Evolutionary conservation across 116 monocot species (phyloP), one percentile per base, ranked within the genome.

Genomic region (Dioscorea cayenensis): DNA sequence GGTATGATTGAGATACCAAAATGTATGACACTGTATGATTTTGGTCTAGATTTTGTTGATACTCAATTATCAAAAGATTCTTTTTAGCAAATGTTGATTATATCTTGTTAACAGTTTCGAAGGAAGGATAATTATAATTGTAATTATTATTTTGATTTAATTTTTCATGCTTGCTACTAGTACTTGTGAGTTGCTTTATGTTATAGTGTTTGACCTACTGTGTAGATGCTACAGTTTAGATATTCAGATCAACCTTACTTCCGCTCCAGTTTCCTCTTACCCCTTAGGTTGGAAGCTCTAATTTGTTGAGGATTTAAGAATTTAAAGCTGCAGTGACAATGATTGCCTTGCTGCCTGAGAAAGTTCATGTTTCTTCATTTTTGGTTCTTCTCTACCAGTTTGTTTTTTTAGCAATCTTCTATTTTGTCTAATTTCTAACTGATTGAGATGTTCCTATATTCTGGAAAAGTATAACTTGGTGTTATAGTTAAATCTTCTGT

Each of bases 1-100:
- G 81, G 88, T 88, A 79, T 62, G 62, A 62, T 59, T 59, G 59
- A 59, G 20, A 11, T 62, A 23, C 21, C 23, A 27, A 6, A 23
- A 62, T 23, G 23, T 62, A 62, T 62, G 3, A 6, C 4, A 23
- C 23, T 62, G 7, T 23, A 23, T 62, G 20, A 22, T 55, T 55
- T 51, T 55, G 17, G 5, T 55, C 5, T 43, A 43, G 43, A 6
- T 43, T 43, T 7, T 43, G 12, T 43, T 43, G 43, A 43, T 43
- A 43, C 7, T 43, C 43, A 43, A 43, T 43, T 43, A 9, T 43
- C 43, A 43, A 43, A 43, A 43, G 12, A 43, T 43, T 43, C 7
- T 6, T 43, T 43, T 43, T 43, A 1, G 12, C 8, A 43, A 43
- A 43, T 43, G 12, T 43, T 43, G 43, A 43, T 43, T 43, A 43